Conservation (phyloP, 1,139 yeast species). For the Kazachstania sp. region DNA sequence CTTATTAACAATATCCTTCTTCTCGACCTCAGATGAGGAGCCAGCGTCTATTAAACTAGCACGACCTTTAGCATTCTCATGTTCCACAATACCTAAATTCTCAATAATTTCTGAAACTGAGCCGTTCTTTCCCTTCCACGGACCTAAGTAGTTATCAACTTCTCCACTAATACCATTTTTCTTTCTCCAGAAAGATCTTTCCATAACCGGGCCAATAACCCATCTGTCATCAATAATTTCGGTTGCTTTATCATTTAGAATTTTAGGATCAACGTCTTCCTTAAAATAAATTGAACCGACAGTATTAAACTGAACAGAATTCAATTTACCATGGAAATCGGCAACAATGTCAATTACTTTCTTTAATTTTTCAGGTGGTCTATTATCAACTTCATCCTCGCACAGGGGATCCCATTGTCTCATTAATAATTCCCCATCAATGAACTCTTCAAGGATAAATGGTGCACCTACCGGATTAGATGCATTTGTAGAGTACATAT, state of each 20-base stretch:
- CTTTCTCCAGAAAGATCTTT: slow-evolving; percentile 66
- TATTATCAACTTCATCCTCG: slow-evolving; percentile 37
- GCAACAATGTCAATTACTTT: slow-evolving; percentile 55
- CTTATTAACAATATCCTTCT: slow-evolving; percentile 39
- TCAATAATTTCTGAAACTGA: slow-evolving; percentile 40
- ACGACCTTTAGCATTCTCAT: slow-evolving; percentile 52
- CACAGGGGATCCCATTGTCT: slow-evolving; percentile 81
- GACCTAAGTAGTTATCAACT: slow-evolving; percentile 45
- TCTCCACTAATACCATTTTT: slow-evolving; percentile 37
- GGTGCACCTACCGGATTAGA: slow-evolving; percentile 62
- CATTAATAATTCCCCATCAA: slow-evolving; percentile 78
- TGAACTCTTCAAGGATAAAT: slow-evolving; percentile 68
- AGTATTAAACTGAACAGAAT: slow-evolving; percentile 50
- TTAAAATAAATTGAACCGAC: slow-evolving; percentile 75
- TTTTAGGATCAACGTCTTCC: slow-evolving; percentile 4
- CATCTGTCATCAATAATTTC: slow-evolving; percentile 48
- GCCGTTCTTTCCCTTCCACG: slow-evolving; percentile 58
- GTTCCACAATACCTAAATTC: slow-evolving; percentile 58
- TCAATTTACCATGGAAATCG: slow-evolving; percentile 47
- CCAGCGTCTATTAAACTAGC: slow-evolving; percentile 49
- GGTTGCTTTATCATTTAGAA: background rate
- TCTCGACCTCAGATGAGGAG: slow-evolving; percentile 34
- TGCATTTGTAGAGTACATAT: slow-evolving; percentile 59
- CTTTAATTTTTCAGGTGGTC: slow-evolving; percentile 40
- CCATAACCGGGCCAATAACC: slow-evolving; percentile 88